Conservation (phyloP, 2,329 filamentous ascomycete species). For the Penicillium brevicompactum region DNA sequence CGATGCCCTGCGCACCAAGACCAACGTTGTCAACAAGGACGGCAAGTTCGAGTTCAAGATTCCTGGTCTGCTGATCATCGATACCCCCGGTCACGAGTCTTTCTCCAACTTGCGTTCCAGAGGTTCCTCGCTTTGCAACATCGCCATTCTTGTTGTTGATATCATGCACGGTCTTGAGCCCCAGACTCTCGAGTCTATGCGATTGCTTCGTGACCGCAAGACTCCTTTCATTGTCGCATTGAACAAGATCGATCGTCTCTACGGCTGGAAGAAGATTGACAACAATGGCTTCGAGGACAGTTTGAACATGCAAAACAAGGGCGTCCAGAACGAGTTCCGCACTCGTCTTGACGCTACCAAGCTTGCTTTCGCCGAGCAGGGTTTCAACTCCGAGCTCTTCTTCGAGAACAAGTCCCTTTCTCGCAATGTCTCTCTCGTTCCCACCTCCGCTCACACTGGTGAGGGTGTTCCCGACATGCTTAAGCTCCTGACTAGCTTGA, state of each 20-base stretch:
- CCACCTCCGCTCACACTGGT: constrained; percentile 96
- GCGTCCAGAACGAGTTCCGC: constrained; percentile 90
- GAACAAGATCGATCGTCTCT: constrained; percentile 99
- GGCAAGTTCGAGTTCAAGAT: constrained; percentile 94
- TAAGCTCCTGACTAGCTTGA: constrained; percentile 88
- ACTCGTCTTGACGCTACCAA: constrained; percentile 90
- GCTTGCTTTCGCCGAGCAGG: constrained; percentile 90
- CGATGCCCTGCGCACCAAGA: constrained; percentile 90
- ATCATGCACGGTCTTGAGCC: constrained; percentile 99
- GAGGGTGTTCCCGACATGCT: constrained; percentile 99
- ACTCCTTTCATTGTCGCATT: constrained; percentile 98
- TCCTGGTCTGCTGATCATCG: constrained; percentile 92
- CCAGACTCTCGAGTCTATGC: constrained; percentile 97
- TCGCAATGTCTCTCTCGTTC: constrained; percentile 90
- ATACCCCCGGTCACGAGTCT: constrained; percentile 99
- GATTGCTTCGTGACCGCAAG: constrained; percentile 84
- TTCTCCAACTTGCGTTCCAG: constrained; percentile 97
- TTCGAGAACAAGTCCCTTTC: constrained; percentile 99
- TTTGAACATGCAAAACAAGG: constrained; percentile 84
- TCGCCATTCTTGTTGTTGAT: constrained; percentile 97
- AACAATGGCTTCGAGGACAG: constrained; percentile 98
- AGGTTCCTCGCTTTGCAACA: constrained; percentile 98
- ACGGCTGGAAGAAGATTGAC: constrained; percentile 97
- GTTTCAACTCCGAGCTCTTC: constrained; percentile 96
- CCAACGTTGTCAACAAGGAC: constrained; percentile 87